Evolutionary conservation across 192 early-diverging fungal species (phyloP).

Genomic region (Obelidium mucronatum): DNA sequence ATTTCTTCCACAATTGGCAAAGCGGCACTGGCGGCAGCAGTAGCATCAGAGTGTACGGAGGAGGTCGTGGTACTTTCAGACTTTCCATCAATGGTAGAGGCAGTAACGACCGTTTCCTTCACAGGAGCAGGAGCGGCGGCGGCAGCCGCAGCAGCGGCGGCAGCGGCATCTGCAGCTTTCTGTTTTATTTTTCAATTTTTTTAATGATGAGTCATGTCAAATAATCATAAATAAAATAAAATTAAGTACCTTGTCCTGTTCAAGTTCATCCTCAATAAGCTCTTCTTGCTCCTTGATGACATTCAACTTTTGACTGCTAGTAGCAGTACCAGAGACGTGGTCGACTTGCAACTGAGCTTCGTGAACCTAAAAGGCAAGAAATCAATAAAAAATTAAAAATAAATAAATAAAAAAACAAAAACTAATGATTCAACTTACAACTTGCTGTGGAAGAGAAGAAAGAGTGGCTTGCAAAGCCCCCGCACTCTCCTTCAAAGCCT

Average conservation of each 20-base stretch:
- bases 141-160: constrained; percentile 39
- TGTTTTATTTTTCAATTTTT: not conserved
- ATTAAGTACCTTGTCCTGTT: constrained; percentile 76
- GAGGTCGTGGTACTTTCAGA: constrained; percentile 18
- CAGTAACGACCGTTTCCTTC: not conserved
- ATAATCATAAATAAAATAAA: not conserved
- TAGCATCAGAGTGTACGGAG: not conserved
- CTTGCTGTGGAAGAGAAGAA: constrained; percentile 87
- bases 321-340: constrained; percentile 88
- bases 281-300: constrained; percentile 97
- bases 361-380: constrained; percentile 44
- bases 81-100: constrained; percentile 44
- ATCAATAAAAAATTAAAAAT: constrained; percentile 13
- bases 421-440: constrained; percentile 59
- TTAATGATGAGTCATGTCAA: not conserved
- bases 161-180: constrained; percentile 29
- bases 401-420: constrained; percentile 6
- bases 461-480: constrained; percentile 95
- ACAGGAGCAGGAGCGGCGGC: constrained; percentile 42
- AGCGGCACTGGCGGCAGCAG: constrained; percentile 19
- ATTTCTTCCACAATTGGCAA: constrained; percentile 31
- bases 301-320: constrained; percentile 91
- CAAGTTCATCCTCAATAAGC: constrained; percentile 93
- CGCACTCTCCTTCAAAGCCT: constrained; percentile 55
- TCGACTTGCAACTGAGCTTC: constrained; percentile 90